Base-by-base conservation (phyloP, 768 basidiomycete genomes). In the Lepiota venenata region DNA sequence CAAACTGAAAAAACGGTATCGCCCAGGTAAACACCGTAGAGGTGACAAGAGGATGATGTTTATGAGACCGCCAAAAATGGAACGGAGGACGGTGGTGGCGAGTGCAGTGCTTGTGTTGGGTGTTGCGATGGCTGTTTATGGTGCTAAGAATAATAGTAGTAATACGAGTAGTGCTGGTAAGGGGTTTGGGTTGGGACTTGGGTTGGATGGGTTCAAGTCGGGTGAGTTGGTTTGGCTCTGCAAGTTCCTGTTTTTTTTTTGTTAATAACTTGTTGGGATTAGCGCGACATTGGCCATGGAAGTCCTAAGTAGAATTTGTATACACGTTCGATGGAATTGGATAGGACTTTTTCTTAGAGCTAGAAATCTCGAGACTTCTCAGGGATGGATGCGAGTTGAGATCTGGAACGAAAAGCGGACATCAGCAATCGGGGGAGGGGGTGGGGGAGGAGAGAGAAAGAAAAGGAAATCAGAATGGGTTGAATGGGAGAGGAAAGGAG, bases 61-160 rank as follows among this genome's bases (percentile, higher is more conserved):
- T n/a, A 40, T 22, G 35, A 20, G 55, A 56, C 45, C 48, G 54
- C 29, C 39, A 29, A 41, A 25, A 39, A 42, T 45, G 58, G 29
- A 55, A 56, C n/a, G 69, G 56, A 64, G 70, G 56, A 73, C 74
- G 35, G 71, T 88, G 64, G 70, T 88, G 27, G 80, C 82, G 15
- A 83, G 87, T 20, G 85, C 86, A 18, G 78, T 89, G 27, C 64
- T 91, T 22, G 81, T 87, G 11, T 71, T 91, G 4, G 86, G 86
- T 11, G 79, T 88, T 18, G 88, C 87, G 8, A 72, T 91, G 64
- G 86, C 85, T 2, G 71, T 82, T 20, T 83, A 82, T 65, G 74
- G 76, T 27, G 67, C 76, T 38, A 67, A 66, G 52, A 60, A 62
- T 42, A 64, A 69, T 4, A 67, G 64, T 1, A 60, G 56, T 18